phyloP scores from a whole-genome alignment of 495 filamentous ascomycete species.

The Wilcoxina mikolae region DNA sequence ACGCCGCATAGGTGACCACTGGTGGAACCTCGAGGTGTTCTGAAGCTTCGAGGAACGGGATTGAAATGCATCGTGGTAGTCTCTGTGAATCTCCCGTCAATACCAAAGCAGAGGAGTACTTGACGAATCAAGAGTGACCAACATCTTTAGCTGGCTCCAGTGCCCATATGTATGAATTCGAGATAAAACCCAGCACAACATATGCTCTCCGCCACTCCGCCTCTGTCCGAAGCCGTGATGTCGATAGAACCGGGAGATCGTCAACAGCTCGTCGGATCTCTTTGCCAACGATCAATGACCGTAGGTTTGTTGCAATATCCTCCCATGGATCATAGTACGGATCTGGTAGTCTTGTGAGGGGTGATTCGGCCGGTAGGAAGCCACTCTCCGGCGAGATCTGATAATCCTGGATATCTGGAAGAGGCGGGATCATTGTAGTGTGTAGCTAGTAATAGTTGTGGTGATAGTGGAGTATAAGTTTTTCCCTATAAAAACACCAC shows the following conservation, averaged over 20 bases:
- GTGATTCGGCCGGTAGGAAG: slow-evolving; percentile 74
- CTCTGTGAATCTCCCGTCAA: slow-evolving; percentile 36
- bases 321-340: slow-evolving; percentile 93
- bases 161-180: slow-evolving; percentile 92
- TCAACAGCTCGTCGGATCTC: slow-evolving; percentile 63
- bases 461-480: neutral
- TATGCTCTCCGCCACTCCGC: slow-evolving; percentile 89
- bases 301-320: slow-evolving; percentile 65
- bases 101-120: neutral
- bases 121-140: slow-evolving; percentile 17
- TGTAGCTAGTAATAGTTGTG: neutral
- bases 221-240: slow-evolving; percentile 59
- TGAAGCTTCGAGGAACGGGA: slow-evolving; percentile 67
- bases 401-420: slow-evolving; percentile 69
- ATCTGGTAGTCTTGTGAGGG: slow-evolving; percentile 63
- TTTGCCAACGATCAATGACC: slow-evolving; percentile 68
- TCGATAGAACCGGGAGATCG: slow-evolving; percentile 64
- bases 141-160: slow-evolving; percentile 68
- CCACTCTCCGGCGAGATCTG: slow-evolving; percentile 73
- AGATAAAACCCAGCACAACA: slow-evolving; percentile 68
- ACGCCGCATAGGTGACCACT: slow-evolving; percentile 85
- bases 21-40: slow-evolving; percentile 72
- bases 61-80: slow-evolving; percentile 69
- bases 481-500: neutral
- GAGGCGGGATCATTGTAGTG: slow-evolving; percentile 60